A percentile compares a stretch with the other conserved stretches of the same genome.
These are phyloP conservation scores for Xylaria multiplex DNA, from an alignment of 2,329 filamentous ascomycete genomes.

Conservation along the genomic window DNA sequence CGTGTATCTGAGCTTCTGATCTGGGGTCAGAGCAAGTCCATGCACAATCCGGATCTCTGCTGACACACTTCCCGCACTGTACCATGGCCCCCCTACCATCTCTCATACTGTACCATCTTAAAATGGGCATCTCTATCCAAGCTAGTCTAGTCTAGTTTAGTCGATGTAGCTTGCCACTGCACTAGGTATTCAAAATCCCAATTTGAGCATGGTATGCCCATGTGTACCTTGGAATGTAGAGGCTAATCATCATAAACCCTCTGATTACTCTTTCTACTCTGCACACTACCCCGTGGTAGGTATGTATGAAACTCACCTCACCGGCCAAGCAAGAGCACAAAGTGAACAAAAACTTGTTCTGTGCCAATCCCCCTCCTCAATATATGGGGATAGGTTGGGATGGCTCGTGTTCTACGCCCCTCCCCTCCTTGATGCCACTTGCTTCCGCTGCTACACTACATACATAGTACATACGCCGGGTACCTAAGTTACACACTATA, in stretches of 20 bases:
- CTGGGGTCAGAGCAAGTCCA: conserved; percentile 1
- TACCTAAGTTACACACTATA: too few species aligned
- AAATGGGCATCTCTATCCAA: background rate
- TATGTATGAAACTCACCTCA: background rate
- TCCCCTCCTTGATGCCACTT: conserved; percentile 25
- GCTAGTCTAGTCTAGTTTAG: too few species aligned
- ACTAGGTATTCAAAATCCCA: too few species aligned
- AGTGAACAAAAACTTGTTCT: too few species aligned
- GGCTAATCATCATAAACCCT: too few species aligned
- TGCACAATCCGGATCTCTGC: conserved; percentile 25
- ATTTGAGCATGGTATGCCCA: too few species aligned
- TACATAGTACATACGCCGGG: background rate
- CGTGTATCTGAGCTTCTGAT: background rate
- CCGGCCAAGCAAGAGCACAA: background rate
- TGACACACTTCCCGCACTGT: conserved; percentile 17
- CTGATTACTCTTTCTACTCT: too few species aligned
- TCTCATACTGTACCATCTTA: background rate
- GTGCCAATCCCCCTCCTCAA: background rate
- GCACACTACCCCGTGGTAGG: too few species aligned
- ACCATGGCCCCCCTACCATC: conserved; percentile 8
- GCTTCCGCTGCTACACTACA: conserved; percentile 9
- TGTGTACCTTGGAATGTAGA: too few species aligned
- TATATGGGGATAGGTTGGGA: conserved; percentile 3
- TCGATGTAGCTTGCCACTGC: too few species aligned
- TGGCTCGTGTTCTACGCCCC: conserved; percentile 29